These are phyloP conservation scores for Chaetomium strumarium DNA, from an alignment of 2,329 filamentous ascomycete species.

Conservation along the genomic window DNA sequence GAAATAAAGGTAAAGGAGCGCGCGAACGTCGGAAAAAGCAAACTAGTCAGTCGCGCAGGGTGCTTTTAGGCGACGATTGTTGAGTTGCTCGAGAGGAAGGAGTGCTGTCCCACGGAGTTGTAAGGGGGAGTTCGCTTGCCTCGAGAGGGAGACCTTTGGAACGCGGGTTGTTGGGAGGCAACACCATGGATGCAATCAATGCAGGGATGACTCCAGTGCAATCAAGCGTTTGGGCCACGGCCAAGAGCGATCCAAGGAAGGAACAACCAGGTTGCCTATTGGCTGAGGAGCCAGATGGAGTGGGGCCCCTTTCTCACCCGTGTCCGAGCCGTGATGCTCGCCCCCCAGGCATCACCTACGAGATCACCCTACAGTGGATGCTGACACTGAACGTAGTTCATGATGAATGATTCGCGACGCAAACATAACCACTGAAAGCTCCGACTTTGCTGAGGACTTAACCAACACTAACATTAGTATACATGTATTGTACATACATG, in stretches of 20 bases:
- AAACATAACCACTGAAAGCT: too few relatives aligned
- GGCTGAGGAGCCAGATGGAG: constrained; percentile 7
- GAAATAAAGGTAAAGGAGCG: constrained; percentile 29
- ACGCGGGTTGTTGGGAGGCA: constrained; percentile 23
- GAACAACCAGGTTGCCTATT: constrained; percentile 12
- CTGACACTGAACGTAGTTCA: too few relatives aligned
- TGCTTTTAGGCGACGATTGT: constrained; percentile 22
- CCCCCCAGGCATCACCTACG: too few relatives aligned
- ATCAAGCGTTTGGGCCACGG: constrained; percentile 18
- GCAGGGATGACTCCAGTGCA: constrained; percentile 23
- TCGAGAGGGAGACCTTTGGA: constrained; percentile 24
- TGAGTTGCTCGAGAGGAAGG: constrained; percentile 23
- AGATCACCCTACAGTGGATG: too few relatives aligned
- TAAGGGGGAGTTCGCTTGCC: constrained; percentile 22
- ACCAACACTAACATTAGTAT: too few relatives aligned
- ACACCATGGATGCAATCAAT: constrained; percentile 18
- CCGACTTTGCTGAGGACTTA: too few relatives aligned
- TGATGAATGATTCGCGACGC: too few relatives aligned
- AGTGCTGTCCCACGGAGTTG: constrained; percentile 23
- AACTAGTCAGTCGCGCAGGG: constrained; percentile 17
- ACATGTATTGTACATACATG: too few relatives aligned
- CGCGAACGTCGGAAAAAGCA: constrained; percentile 26
- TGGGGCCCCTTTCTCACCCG: constrained; percentile 13
- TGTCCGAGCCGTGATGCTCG: too few relatives aligned
- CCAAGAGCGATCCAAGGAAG: constrained; percentile 19